These are phyloP conservation scores for Cryptosporidium tyzzeri DNA, from an alignment of 169 alveolate genomes.

Conservation along the genomic window DNA sequence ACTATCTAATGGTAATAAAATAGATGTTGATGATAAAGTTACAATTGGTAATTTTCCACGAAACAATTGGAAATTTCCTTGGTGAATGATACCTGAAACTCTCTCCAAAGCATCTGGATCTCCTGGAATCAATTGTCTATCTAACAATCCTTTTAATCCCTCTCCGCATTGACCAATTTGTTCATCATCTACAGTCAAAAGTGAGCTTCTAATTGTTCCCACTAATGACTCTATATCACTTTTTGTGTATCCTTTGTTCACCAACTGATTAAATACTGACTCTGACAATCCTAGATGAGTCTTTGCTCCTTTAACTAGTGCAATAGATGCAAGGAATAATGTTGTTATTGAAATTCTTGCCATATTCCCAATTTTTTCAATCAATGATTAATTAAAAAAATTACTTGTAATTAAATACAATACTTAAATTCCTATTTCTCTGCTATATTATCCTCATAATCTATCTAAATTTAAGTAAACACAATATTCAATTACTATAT, in stretches of 20 bases:
- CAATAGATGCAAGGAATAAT: conserved; percentile 25
- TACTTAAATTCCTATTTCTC: neutral
- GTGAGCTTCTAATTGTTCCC: conserved; percentile 71
- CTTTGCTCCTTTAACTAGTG: conserved; percentile 52
- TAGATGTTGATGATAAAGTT: conserved; percentile 44
- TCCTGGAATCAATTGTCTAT: conserved; percentile 67
- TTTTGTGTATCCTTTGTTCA: conserved; percentile 47
- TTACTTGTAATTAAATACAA: neutral
- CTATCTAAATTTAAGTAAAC: neutral
- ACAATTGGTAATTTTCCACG: conserved; percentile 65
- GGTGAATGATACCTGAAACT: conserved; percentile 67
- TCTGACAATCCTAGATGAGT: conserved; percentile 56
- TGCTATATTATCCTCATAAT: neutral
- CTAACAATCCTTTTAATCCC: conserved; percentile 60
- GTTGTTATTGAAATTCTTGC: conserved; percentile 28
- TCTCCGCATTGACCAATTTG: conserved; percentile 56
- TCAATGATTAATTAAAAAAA: neutral
- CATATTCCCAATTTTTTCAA: conserved; percentile 20
- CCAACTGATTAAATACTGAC: conserved; percentile 49
- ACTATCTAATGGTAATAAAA: conserved; percentile 45
- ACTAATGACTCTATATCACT: conserved; percentile 66
- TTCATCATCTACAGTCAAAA: conserved; percentile 40
- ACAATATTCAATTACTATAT: neutral
- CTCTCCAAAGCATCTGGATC: conserved; percentile 74
- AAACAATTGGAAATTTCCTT: conserved; percentile 45